A percentile compares a stretch with the other conserved stretches of the same genome.
phyloP scores from a whole-genome alignment of 805 yeast genomes.

The Wickerhamomyces queroliae region DNA sequence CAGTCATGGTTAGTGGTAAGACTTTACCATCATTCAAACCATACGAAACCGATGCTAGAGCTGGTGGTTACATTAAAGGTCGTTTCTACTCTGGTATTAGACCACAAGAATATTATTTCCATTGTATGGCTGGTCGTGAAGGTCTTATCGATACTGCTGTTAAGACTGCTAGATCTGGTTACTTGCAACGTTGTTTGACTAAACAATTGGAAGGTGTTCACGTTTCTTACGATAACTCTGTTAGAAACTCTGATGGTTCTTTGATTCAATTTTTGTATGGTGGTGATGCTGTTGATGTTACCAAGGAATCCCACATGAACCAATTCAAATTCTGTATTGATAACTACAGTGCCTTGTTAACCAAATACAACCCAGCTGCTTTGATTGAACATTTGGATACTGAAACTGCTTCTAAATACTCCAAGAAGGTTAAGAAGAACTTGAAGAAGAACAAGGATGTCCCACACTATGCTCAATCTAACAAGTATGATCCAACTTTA shows the following conservation, averaged over 20 bases:
- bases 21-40: slow-evolving; percentile 95
- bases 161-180: slow-evolving; percentile 96
- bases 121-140: slow-evolving; percentile 99
- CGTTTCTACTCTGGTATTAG: slow-evolving; percentile 96
- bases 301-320: slow-evolving; percentile 89
- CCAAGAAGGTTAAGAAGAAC: slow-evolving; percentile 76
- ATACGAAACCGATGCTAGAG: slow-evolving; percentile 93
- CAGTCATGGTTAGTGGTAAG: slow-evolving; percentile 98
- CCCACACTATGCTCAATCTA: slow-evolving; percentile 56
- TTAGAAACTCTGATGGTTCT: slow-evolving; percentile 93
- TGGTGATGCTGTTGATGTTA: slow-evolving; percentile 93
- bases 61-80: slow-evolving; percentile 97
- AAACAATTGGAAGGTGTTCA: slow-evolving; percentile 98
- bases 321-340: slow-evolving; percentile 91
- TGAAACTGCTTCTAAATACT: slow-evolving; percentile 71
- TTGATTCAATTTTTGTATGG: slow-evolving; percentile 94
- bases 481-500: slow-evolving; percentile 83
- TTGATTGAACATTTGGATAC: slow-evolving; percentile 72
- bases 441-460: slow-evolving; percentile 55
- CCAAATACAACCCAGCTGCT: slow-evolving; percentile 81
- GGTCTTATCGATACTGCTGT: slow-evolving; percentile 99
- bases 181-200: slow-evolving; percentile 95
- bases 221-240: slow-evolving; percentile 88
- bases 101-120: slow-evolving; percentile 99
- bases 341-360: slow-evolving; percentile 80